Percentiles rank a stretch among this genome's conserved stretches.
These are phyloP conservation scores for Kwoniella pini DNA, from an alignment of 768 basidiomycete species.

Conservation along the genomic window DNA sequence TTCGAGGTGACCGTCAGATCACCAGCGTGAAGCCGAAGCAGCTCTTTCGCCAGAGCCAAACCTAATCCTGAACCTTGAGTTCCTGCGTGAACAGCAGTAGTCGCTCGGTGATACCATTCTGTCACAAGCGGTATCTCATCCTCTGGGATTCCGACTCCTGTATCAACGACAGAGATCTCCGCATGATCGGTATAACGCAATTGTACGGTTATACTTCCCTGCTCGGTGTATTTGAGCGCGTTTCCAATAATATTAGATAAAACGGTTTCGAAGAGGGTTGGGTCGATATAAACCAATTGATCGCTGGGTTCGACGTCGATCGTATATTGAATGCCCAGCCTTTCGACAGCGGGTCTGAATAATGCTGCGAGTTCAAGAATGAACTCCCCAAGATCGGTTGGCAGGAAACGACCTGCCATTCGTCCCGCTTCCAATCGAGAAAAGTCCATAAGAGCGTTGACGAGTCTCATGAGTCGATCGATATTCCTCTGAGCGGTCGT, in stretches of 20 bases:
- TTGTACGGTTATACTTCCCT: constrained; percentile 53
- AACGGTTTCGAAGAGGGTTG: constrained; percentile 41
- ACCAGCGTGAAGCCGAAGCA: constrained; percentile 56
- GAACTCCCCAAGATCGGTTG: constrained; percentile 50
- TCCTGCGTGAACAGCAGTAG: constrained; percentile 45
- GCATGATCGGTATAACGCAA: constrained; percentile 43
- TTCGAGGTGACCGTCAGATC: constrained; percentile 46
- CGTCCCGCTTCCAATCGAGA: constrained; percentile 54
- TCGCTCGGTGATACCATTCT: constrained; percentile 56
- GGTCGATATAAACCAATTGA: constrained; percentile 39
- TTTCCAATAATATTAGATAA: constrained; percentile 42
- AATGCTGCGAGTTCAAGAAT: constrained; percentile 53
- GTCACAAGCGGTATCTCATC: constrained; percentile 45
- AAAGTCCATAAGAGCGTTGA: constrained; percentile 57
- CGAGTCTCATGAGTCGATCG: constrained; percentile 53
- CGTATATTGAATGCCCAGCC: constrained; percentile 30
- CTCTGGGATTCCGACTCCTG: constrained; percentile 56
- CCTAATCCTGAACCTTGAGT: constrained; percentile 56
- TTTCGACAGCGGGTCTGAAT: constrained; percentile 55
- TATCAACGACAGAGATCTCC: constrained; percentile 55
- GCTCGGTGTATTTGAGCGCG: constrained; percentile 52
- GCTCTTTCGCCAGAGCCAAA: constrained; percentile 51
- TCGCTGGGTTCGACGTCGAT: constrained; percentile 28
- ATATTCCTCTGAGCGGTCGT: constrained; percentile 52
- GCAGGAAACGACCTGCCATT: constrained; percentile 43